Percentiles rank a stretch among this genome's conserved stretches.
phyloP scores from a whole-genome alignment of 2,329 filamentous ascomycete genomes.

The Myriosclerotinia scirpicola region DNA sequence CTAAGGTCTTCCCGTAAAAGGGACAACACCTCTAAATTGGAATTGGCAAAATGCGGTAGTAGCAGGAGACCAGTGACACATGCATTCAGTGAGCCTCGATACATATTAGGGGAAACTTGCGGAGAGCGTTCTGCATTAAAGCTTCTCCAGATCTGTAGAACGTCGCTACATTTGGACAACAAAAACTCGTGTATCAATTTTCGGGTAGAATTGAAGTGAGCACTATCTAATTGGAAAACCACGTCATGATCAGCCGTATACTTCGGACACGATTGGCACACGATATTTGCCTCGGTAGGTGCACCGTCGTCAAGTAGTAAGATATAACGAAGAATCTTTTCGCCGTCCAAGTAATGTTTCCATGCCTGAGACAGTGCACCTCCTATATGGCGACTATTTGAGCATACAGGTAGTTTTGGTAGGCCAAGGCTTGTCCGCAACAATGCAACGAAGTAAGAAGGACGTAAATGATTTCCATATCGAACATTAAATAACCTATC shows the following conservation, averaged over 20 bases:
- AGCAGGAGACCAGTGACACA: conserved; percentile 36
- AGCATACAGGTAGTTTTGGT: conserved; percentile 27
- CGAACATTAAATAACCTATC: conserved; percentile 68
- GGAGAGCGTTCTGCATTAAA: conserved; percentile 31
- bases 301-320: conserved; percentile 48
- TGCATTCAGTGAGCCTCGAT: conserved; percentile 35
- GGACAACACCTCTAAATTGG: conserved; percentile 27
- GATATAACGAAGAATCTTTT: conserved; percentile 53
- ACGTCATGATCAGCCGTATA: conserved; percentile 21
- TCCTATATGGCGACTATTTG: conserved; percentile 27
- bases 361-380: conserved; percentile 40
- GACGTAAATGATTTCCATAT: conserved; percentile 62
- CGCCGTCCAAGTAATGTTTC: conserved; percentile 41
- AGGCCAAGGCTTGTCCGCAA: conserved; percentile 67
- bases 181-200: conserved; percentile 40
- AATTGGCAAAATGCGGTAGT: conserved; percentile 32
- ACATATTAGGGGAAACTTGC: conserved; percentile 36
- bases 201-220: conserved; percentile 35
- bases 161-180: conserved; percentile 34
- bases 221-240: conserved; percentile 31
- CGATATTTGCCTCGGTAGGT: background rate
- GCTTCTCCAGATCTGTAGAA: conserved; percentile 36
- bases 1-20: conserved; percentile 29
- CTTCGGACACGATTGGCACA: conserved; percentile 34
- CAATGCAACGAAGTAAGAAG: conserved; percentile 66